Conservation (phyloP, 768 basidiomycete species). For the Phanerochaete sordida region DNA sequence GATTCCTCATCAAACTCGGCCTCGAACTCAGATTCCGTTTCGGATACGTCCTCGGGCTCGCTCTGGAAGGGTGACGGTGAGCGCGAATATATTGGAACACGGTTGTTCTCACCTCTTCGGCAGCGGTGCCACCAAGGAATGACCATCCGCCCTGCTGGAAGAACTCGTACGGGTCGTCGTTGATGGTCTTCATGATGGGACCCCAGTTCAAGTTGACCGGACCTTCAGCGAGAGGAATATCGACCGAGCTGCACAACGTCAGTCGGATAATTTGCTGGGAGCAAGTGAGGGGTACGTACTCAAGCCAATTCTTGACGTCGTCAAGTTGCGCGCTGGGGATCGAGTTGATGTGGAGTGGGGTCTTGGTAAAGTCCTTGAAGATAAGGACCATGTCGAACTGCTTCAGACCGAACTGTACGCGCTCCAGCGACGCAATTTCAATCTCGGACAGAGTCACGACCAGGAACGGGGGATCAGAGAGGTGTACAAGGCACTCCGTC, state of each 20-base stretch:
- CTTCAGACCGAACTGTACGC: conserved; percentile 93
- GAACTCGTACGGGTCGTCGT: conserved; percentile 92
- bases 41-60: conserved; percentile 59
- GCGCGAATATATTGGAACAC: background rate
- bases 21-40: conserved; percentile 67
- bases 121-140: conserved; percentile 72
- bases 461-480: conserved; percentile 93
- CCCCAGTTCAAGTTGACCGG: conserved; percentile 98
- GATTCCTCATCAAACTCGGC: conserved; percentile 42
- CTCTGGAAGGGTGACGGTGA: conserved; percentile 33
- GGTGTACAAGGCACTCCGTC: conserved; percentile 93
- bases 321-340: conserved; percentile 89
- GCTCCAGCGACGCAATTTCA: conserved; percentile 94
- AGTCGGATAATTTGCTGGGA: conserved; percentile 4
- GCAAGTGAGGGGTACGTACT: conserved; percentile 52
- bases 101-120: conserved; percentile 50
- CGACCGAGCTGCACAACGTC: conserved; percentile 72
- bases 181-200: conserved; percentile 98
- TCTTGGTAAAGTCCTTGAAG: conserved; percentile 92
- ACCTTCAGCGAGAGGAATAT: conserved; percentile 93
- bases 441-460: conserved; percentile 94
- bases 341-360: conserved; percentile 94
- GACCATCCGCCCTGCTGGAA: conserved; percentile 96
- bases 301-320: conserved; percentile 98
- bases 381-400: conserved; percentile 98